Evolutionary conservation across 495 filamentous ascomycete species (phyloP), one percentile per base, ranked within the genome.

Genomic region (Tuber indicum): DNA sequence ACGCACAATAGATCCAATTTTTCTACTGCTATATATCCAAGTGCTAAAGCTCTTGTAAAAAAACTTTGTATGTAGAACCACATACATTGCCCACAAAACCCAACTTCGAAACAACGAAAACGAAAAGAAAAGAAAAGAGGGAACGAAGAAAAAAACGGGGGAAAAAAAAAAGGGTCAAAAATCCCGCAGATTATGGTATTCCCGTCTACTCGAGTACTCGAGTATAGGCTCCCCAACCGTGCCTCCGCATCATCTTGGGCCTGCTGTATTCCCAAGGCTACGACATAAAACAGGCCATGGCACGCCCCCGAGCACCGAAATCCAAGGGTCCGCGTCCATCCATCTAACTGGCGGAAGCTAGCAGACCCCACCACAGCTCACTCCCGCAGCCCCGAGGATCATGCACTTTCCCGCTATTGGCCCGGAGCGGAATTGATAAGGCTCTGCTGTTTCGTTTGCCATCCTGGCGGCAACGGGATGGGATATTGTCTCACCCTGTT

Each of bases 1-100:
- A 66, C 26, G 58, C 58, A 66, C 58, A 66, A 66, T 66, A 66
- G 58, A 66, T 66, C 58, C 58, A 36, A 66, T 66, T 66, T 36
- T 36, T 66, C 26, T 66, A 12, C 58, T 66, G 2, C 14, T 2
- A 66, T 2, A 66, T 17, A 66, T 19, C 26, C 26, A 36, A 19
- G 32, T 3, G 12, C 58, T 66, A 36, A 14, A 21, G 36, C 26
- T 32, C 58, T 32, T 36, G 58, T 66, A 66, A 36, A 66, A 32
- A 66, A 36, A 36, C 14, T 32, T 14, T 26, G 14, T 66, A 66
- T 36, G 26, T 26, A 19, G 26, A 66, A 66, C 6, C 26, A 66
- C 2, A 36, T 66, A 66, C 26, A 19, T 36, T 32, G 16, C 26
- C 58, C 32, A 19, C 5, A 36, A 6, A 26, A 17, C 14, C 0